Percentiles rank a stretch among this genome's conserved stretches.
Conservation (phyloP, 192 early-diverging fungal genomes). For the Oehlia diaphana region DNA sequence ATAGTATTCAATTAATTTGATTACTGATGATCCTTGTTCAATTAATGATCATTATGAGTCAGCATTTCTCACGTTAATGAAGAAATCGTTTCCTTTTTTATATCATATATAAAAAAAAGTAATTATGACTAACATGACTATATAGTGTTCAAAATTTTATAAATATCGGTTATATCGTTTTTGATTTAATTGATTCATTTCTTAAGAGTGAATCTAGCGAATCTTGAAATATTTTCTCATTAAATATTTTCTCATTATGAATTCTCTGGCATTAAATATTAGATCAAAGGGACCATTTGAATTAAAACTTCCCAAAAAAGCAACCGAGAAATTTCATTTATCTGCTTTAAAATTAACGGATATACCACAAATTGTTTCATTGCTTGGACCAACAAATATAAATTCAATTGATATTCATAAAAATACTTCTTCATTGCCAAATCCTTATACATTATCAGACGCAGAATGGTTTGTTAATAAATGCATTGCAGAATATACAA, state of each 20-base stretch:
- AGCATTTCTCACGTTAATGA: too few species aligned
- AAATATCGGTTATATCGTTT: too few species aligned
- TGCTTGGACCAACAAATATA: neutral
- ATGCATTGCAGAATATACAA: neutral
- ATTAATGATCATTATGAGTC: too few species aligned
- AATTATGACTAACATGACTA: too few species aligned
- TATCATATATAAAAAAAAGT: too few species aligned
- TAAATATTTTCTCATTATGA: neutral
- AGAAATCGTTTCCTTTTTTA: too few species aligned
- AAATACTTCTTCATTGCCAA: neutral
- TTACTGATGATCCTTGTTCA: too few species aligned
- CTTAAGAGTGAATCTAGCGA: too few species aligned
- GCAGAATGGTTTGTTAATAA: neutral
- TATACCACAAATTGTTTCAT: neutral
- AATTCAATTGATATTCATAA: slow-evolving; percentile 10
- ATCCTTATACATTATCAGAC: neutral
- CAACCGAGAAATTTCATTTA: neutral
- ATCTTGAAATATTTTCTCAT: too few species aligned
- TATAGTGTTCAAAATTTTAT: too few species aligned
- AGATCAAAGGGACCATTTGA: neutral
- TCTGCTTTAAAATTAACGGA: neutral
- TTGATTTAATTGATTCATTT: too few species aligned
- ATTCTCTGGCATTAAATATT: neutral
- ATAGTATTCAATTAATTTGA: too few species aligned
- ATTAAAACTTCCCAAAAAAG: neutral